Evolutionary conservation across 106 monocot species (phyloP).

Genomic region (Dioscorea zingiberensis): DNA sequence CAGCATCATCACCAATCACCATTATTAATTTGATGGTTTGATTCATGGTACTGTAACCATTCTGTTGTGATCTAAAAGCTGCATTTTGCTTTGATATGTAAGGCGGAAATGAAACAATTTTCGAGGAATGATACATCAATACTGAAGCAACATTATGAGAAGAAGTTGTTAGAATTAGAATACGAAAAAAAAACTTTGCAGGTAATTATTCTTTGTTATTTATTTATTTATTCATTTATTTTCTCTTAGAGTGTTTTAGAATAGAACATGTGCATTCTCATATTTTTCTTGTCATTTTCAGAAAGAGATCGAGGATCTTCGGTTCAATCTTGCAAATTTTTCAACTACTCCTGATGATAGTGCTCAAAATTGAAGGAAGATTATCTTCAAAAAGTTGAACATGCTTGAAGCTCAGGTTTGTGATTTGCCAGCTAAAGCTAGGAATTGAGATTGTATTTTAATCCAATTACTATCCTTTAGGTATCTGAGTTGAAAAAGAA

Average conservation of each 20-base stretch:
- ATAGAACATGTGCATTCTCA: background rate
- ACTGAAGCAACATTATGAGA: slow-evolving; percentile 93
- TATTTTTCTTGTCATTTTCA: slow-evolving; percentile 17
- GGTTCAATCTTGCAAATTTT: slow-evolving; percentile 54
- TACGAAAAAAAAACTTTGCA: slow-evolving; percentile 82
- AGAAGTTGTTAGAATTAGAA: slow-evolving; percentile 81
- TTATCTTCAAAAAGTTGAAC: slow-evolving; percentile 90
- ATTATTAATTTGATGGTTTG: too few relatives aligned
- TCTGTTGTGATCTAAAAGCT: too few relatives aligned
- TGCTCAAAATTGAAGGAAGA: slow-evolving; percentile 81
- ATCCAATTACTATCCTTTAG: slow-evolving; percentile 21
- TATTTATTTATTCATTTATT: background rate
- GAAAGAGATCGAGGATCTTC: slow-evolving; percentile 96
- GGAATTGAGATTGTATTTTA: background rate
- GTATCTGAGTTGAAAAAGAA: slow-evolving; percentile 92
- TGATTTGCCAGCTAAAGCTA: background rate
- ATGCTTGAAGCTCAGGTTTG: slow-evolving; percentile 90
- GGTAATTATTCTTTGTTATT: slow-evolving; percentile 28
- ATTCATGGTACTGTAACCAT: too few relatives aligned
- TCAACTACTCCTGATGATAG: slow-evolving; percentile 64
- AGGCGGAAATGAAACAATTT: slow-evolving; percentile 98
- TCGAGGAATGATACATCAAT: slow-evolving; percentile 54
- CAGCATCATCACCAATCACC: too few relatives aligned
- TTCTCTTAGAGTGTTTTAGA: background rate
- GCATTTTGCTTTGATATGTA: background rate